phyloP scores from a whole-genome alignment of 345 rosid species.

The Geranium brycei region DNA sequence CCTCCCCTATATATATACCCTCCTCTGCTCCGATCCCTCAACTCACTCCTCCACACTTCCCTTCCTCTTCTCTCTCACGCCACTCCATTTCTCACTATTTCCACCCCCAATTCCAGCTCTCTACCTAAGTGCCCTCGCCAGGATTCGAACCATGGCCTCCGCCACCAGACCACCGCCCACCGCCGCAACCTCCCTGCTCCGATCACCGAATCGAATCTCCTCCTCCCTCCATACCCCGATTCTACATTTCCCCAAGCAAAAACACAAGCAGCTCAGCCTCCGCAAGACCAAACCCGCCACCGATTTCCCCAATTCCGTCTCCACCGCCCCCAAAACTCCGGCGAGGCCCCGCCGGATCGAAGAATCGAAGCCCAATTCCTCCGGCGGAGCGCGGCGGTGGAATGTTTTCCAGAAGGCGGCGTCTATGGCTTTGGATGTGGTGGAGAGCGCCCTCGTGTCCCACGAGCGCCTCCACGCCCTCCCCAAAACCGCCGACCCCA shows the following conservation, averaged over 20 bases:
- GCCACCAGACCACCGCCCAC: not conserved
- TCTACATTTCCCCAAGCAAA: constrained; percentile 37
- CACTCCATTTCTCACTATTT: too few species aligned
- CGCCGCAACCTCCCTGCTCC: not conserved
- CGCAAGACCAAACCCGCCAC: too few species aligned
- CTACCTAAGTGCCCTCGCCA: too few species aligned
- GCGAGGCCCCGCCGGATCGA: too few species aligned
- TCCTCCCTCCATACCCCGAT: constrained; percentile 43
- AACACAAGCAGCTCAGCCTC: too few species aligned
- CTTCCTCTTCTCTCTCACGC: too few species aligned
- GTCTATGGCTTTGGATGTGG: constrained; percentile 43
- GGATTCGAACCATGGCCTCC: not conserved
- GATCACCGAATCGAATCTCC: constrained; percentile 10
- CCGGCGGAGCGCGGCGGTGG: constrained; percentile 19
- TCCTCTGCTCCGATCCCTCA: too few species aligned
- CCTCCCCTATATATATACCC: too few species aligned
- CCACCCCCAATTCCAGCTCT: too few species aligned
- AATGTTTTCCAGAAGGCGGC: constrained; percentile 62
- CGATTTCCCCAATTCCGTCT: too few species aligned
- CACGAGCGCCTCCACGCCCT: constrained; percentile 53
- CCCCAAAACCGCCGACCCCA: constrained; percentile 79
- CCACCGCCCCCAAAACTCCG: too few species aligned
- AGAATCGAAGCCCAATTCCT: constrained; percentile 12
- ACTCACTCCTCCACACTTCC: too few species aligned
- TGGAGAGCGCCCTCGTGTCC: constrained; percentile 49